Conservation (phyloP, 2,329 filamentous ascomycete genomes). For the Penicillium sp. region DNA sequence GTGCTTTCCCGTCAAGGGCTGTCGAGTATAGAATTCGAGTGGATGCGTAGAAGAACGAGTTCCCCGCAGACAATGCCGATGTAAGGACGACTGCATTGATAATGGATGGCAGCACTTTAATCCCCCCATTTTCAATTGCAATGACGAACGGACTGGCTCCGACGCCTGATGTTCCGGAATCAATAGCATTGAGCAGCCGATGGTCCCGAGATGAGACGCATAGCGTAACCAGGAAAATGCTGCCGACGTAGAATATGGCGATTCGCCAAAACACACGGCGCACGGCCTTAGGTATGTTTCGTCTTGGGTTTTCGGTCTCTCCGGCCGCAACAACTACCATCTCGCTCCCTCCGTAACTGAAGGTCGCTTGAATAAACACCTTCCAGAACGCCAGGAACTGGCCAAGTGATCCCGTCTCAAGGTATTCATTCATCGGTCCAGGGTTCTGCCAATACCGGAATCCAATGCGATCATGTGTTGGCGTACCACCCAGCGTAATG, state of each 20-base stretch:
- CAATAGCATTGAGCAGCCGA: conserved; percentile 45
- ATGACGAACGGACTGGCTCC: conserved; percentile 60
- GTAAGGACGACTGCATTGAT: conserved; percentile 69
- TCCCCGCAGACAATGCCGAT: conserved; percentile 64
- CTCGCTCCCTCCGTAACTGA: conserved; percentile 44
- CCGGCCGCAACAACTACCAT: conserved; percentile 50
- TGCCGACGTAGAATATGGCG: conserved; percentile 54
- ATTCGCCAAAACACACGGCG: conserved; percentile 55
- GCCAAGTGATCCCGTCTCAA: conserved; percentile 43
- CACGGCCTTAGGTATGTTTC: conserved; percentile 54
- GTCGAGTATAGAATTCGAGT: conserved; percentile 64
- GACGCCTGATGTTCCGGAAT: conserved; percentile 33
- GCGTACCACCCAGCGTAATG: conserved; percentile 44
- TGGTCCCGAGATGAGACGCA: conserved; percentile 48
- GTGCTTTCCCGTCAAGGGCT: conserved; percentile 64
- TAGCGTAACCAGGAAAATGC: conserved; percentile 50
- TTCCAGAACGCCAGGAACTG: conserved; percentile 45
- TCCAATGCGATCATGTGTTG: conserved; percentile 29
- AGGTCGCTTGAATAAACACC: conserved; percentile 23
- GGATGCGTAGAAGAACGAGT: conserved; percentile 64
- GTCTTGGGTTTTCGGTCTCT: conserved; percentile 51
- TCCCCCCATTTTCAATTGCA: conserved; percentile 63
- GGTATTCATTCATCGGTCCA: conserved; percentile 41
- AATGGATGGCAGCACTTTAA: conserved; percentile 62
- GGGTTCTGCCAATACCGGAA: conserved; percentile 49